phyloP scores from a whole-genome alignment of 139 green algal genomes.

The Chlorella sp. region DNA sequence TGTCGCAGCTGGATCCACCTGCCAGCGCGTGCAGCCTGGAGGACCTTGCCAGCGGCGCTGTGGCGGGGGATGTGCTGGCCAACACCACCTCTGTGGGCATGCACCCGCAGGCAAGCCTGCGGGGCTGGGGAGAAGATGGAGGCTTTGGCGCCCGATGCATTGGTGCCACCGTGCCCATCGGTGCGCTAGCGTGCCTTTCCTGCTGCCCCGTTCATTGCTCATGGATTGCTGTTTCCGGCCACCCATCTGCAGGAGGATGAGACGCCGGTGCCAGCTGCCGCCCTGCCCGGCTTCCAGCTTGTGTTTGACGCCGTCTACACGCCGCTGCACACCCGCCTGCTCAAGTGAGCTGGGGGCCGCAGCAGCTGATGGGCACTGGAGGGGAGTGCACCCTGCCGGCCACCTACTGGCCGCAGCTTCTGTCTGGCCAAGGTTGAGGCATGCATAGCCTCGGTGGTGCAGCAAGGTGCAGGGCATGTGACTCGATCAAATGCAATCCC shows the following conservation, averaged over 20 bases:
- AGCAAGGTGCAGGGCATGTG: no score
- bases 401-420: no score
- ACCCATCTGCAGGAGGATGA: slow-evolving; percentile 43
- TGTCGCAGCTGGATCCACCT: slow-evolving; percentile 6
- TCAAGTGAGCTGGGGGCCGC: slow-evolving; percentile 40
- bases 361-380: no score
- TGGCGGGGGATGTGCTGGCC: slow-evolving; percentile 86
- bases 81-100: slow-evolving; percentile 98
- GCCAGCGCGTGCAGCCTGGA: slow-evolving; percentile 36
- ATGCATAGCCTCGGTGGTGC: no score
- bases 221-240: neutral
- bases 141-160: no score
- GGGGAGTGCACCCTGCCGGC: no score
- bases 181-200: neutral
- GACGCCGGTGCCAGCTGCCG: slow-evolving; percentile 71
- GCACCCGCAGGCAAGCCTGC: slow-evolving; percentile 70
- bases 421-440: no score
- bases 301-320: slow-evolving; percentile 99
- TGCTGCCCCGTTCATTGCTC: neutral
- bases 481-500: no score
- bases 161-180: neutral
- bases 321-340: slow-evolving; percentile 87
- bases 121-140: no score
- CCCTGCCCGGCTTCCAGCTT: slow-evolving; percentile 67
- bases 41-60: slow-evolving; percentile 42